Evolutionary conservation across 2,329 filamentous ascomycete genomes (phyloP), one percentile per base, ranked within the genome.

Genomic region (Xylaria polymorpha): DNA sequence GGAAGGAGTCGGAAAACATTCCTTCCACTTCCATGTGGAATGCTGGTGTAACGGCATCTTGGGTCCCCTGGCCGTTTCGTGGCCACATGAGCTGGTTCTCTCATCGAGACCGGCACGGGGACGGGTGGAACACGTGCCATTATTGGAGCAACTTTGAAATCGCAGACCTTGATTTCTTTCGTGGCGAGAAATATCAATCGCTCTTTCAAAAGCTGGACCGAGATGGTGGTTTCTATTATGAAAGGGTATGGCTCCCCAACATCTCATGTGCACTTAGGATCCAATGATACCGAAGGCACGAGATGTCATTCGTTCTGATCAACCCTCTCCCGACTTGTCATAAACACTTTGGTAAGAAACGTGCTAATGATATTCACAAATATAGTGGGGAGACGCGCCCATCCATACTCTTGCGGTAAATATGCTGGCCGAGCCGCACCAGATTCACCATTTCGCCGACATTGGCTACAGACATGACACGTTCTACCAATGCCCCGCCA

Each of bases 91-190:
- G 76, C 63, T 79, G 76, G 74, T 76, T 82, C 53, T 76, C 80
- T 15, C 79, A 83, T 68, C 79, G 80, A 55, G 80, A 83, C 66
- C 71, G 74, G 5, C 66, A 77, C 37, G 82, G 82, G 18, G 82
- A 84, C 68, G 69, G 73, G 20, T 84, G 82, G 82, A 84, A 80
- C 72, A 72, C 80, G 37, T 84, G 83, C 68, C 83, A 84, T 67
- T 84, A 84, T 71, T 84, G 83, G 83, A 83, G 81, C 67, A 84
- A 84, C 64, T 84, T 84, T 61, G 83, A 84, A 72, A 84, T 84
- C 67, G 83, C 81, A 29, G 78, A 82, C 64, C 77, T 84, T 68
- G 82, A 83, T 62, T 83, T 83, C 64, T 84, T 83, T 74, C 78
- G 82, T 12, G 75, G 78, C 25, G 73, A 74, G 35, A 75, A 76